Base-by-base conservation (phyloP, 2,329 filamentous ascomycete species). In the Penicillium sp. region DNA sequence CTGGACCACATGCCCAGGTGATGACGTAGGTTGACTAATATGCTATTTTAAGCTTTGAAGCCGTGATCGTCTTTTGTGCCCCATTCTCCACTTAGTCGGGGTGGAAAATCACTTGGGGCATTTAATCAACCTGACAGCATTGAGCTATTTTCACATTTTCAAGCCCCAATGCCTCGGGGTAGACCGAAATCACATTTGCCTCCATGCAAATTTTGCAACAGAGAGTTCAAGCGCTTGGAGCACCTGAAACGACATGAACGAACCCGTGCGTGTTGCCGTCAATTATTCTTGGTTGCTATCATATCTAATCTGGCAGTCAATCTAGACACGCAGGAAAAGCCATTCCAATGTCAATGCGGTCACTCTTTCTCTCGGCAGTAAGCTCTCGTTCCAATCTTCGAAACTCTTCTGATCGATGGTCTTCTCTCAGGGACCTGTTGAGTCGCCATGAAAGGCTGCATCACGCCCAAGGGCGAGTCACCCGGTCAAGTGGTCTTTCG, bases 311-410 rank as follows among this genome's bases (percentile, higher is more conserved):
- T 42, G 48, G 22, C 27, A 32, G 40, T 48, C 16, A 8, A 8
- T 21, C 6, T 9, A 74, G 70, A 72, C 53, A 73, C 69, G 6
- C 61, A 62, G 16, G 70, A 73, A 45, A 67, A 62, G 34, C 69
- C 69, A 4, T 73, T 71, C 56, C 46, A 39, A 11, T 72, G 70
- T 45, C 55, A 62, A 14, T 72, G 69, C 50, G 68, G 68, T 5
- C 62, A 58, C 27, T 54, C 54, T 14, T 72, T 71, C 41, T 64
- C 68, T 5, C 64, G 69, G 49, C 63, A 65, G 68, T 72, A 59
- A 57, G 66, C 5, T 32, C 16, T 9, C 9, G 11, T 41, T 21
- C 11, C 42, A 7, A 43, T 31, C 27, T 21, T 16, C 31, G 29
- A 27, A 18, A 21, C 21, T 46, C 7, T 18, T 10, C 14, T 46